Evolutionary conservation across 169 alveolate genomes (phyloP).

Genomic region (Blepharisma undulans): DNA sequence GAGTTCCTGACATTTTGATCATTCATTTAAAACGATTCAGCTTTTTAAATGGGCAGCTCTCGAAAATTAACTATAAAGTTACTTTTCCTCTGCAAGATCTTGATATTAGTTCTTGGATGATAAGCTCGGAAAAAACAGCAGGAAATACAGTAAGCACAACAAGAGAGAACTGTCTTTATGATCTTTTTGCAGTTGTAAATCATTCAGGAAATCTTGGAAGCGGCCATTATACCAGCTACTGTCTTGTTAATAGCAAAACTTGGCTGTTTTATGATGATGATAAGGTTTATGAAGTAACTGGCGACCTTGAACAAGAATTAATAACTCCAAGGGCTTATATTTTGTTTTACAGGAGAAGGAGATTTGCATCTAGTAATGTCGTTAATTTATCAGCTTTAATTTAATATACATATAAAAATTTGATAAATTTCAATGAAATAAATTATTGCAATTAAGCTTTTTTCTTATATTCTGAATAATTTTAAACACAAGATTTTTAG

Average conservation of each 20-base stretch:
- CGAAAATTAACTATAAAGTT: not conserved
- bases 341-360: constrained; percentile 21
- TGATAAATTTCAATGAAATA: too few species aligned
- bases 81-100: not conserved
- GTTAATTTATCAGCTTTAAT: not conserved
- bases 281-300: constrained; percentile 27
- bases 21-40: constrained; percentile 31
- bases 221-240: constrained; percentile 29
- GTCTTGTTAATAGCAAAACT: not conserved
- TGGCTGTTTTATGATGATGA: constrained; percentile 38
- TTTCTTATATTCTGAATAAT: too few species aligned
- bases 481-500: too few species aligned
- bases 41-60: not conserved
- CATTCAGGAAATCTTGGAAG: constrained; percentile 3
- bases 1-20: constrained; percentile 33
- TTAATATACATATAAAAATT: too few species aligned
- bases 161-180: constrained; percentile 20
- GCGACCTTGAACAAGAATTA: not conserved
- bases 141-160: constrained; percentile 11
- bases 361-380: constrained; percentile 28
- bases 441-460: too few species aligned
- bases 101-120: constrained; percentile 17
- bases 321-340: constrained; percentile 34
- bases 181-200: constrained; percentile 31
- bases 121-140: not conserved